Conservation (phyloP, 1,284 basidiomycete genomes). For the Cryptococcus sp. region DNA sequence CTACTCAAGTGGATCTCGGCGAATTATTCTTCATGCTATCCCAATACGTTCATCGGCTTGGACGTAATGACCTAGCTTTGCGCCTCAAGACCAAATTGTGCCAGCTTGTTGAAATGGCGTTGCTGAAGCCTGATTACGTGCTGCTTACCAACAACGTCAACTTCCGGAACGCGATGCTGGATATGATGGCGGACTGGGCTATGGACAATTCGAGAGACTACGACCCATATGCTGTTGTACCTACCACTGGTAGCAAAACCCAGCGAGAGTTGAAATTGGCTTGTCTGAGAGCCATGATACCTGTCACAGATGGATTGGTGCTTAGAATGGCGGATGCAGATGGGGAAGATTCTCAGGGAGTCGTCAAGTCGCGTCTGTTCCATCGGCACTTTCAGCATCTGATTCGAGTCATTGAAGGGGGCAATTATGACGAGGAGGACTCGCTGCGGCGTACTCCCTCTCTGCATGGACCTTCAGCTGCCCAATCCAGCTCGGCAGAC, state of each 20-base stretch:
- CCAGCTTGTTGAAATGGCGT: constrained; percentile 67
- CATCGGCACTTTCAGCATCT: constrained; percentile 71
- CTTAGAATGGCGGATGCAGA: constrained; percentile 64
- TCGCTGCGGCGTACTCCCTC: constrained; percentile 13
- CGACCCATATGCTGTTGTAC: constrained; percentile 15
- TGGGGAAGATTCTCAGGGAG: constrained; percentile 65
- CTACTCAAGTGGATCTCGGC: constrained; percentile 69
- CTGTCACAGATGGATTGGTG: constrained; percentile 72
- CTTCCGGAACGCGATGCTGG: constrained; percentile 69
- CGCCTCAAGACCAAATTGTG: constrained; percentile 77
- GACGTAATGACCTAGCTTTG: constrained; percentile 58
- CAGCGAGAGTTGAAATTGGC: constrained; percentile 67
- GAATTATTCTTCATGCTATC: constrained; percentile 66
- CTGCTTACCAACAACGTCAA: constrained; percentile 66
- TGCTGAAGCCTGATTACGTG: constrained; percentile 63
- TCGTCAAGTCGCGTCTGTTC: constrained; percentile 73
- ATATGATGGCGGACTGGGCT: constrained; percentile 73
- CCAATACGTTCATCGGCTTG: constrained; percentile 66
- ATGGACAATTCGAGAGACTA: constrained; percentile 33
- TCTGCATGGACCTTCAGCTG: constrained; percentile 5
- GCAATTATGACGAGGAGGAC: constrained; percentile 17
- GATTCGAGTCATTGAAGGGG: constrained; percentile 64
- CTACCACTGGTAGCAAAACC: constrained; percentile 16
- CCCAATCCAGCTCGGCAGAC: background rate
- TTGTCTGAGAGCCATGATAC: constrained; percentile 69